Evolutionary conservation across 345 rosid species (phyloP), one percentile per base, ranked within the genome.

Genomic region (Raphanus raphanistrum): DNA sequence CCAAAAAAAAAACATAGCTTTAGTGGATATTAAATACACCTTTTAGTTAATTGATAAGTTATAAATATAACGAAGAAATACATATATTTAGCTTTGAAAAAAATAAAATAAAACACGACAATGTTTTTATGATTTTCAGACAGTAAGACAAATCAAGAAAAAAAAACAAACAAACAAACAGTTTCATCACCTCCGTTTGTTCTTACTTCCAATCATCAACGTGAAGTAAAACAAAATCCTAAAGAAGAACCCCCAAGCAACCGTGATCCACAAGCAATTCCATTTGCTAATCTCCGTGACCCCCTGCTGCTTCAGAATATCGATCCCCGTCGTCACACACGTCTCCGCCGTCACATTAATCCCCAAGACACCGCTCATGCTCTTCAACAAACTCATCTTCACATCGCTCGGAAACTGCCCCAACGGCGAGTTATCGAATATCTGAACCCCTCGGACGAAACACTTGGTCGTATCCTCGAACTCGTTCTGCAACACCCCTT

Each of bases 191-290:
- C 83, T 88, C 64, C 99, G 86, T 85, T 88, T 92, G 86, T 95
- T 95, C 84, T 92, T 95, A 83, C 99, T 90, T 1, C 98, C 99
- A 4, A 88, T 16, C 86, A 90, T 76, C 69, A 95, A 73, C 0
- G 90, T 63, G 1, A 95, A 87, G 78, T 95, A 95, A 73, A 95
- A 95, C 72, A 95, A 77, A 77, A 87, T 28, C 84, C 98, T 89
- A 71, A 95, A 95, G 66, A 92, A 87, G 84, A 92, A 90, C 0
- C 99, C 99, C 98, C 98, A 92, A 9, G 96, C 99, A 13, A 90
- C 81, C 5, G 91, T 88, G 25, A 95, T 80, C 98, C 95, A 91
- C 74, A 95, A 74, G 84, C 99, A 95, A 54, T 82, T 80, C 99
- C 99, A 95, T 73, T 90, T 92, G 71, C 82, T 80, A 6, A 95